Evolutionary conservation across 1,139 yeast species (phyloP), one percentile per base, ranked within the genome.

Genomic region (Groenewaldozyma sp.): DNA sequence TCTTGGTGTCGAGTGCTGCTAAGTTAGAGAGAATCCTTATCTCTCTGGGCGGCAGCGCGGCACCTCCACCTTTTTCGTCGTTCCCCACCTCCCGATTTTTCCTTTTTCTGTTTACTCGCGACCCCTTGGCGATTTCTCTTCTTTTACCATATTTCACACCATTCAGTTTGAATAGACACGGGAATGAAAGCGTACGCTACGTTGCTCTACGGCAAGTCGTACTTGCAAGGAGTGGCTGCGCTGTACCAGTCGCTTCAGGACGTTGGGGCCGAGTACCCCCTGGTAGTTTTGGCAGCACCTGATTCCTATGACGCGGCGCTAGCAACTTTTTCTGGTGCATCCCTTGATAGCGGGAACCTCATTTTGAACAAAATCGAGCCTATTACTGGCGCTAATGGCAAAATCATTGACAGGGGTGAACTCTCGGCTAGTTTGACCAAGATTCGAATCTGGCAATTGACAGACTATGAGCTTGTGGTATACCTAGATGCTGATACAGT

Each of bases 401-500:
- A 58, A 24, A 54, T 74, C 32, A 59, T 88, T 50, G 69, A 72
- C 31, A 72, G 97, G 44, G 86, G 88, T 1, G 96, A 88, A 50
- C 70, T 88, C 44, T 71, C 72, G 29, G 67, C 70, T 43, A 78
- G 95, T 1, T 71, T 77, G 52, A 76, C 94, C 37, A 88, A 88
- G 55, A 63, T 87, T 20, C 72, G 77, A 42, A 64, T 83, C 24
- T 88, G 95, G 93, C 71, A 76, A 43, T 87, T 69, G 58, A 34
- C 32, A n/a, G 39, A 31, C 10, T 39, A 32, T n/a, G 74, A 73
- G 14, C 73, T 70, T 46, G 64, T 88, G 1, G 69, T 87, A 37
- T 88, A 82, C 54, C 62, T 91, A 47, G 97, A 88, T 59, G 77
- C 87, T 3, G 97, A 91, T 57, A 76, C 87, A 3, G 65, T 87